Percentiles rank a stretch among this genome's conserved stretches.
Evolutionary conservation across 768 basidiomycete genomes (phyloP).

Genomic region (Porpolomopsis calyptriformis): DNA sequence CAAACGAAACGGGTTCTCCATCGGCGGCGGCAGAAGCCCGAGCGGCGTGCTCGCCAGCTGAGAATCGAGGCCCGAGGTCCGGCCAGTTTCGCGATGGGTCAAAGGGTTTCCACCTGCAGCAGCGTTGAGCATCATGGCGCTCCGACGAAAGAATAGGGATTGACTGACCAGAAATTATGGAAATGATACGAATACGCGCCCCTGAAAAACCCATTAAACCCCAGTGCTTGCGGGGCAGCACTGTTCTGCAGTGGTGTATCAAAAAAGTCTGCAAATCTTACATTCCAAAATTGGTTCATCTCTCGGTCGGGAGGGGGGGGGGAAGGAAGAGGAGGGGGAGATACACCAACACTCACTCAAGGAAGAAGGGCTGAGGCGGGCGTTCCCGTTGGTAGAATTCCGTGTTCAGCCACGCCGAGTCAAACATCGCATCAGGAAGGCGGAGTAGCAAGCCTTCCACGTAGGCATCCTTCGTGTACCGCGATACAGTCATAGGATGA

Average conservation of each 20-base stretch:
- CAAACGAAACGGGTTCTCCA: constrained; percentile 30
- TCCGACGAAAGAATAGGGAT: constrained; percentile 1
- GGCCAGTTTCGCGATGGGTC: constrained; percentile 92
- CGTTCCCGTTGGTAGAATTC: constrained; percentile 86
- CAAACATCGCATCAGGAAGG: constrained; percentile 91
- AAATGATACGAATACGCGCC: constrained; percentile 96
- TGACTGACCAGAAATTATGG: constrained; percentile 78
- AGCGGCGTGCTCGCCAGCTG: constrained; percentile 59
- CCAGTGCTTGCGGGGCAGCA: constrained; percentile 78
- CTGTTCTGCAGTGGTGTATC: constrained; percentile 62
- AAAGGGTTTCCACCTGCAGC: constrained; percentile 86
- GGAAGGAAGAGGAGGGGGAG: too few species aligned
- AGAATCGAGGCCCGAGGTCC: constrained; percentile 76
- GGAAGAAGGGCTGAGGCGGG: constrained; percentile 91
- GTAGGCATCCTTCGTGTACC: constrained; percentile 83
- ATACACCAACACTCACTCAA: constrained; percentile 42
- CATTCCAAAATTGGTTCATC: too few species aligned
- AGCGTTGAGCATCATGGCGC: constrained; percentile 4
- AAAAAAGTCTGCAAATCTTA: constrained; percentile 83
- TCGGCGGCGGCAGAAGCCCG: constrained; percentile 28
- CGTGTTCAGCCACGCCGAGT: constrained; percentile 93
- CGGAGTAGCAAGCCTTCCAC: constrained; percentile 76
- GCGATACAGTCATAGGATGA: constrained; percentile 91
- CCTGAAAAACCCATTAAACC: constrained; percentile 92
- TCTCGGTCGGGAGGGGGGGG: too few species aligned